Evolutionary conservation across 164 flowering plant species (phyloP).

Genomic region (Tinospora cordifolia): DNA sequence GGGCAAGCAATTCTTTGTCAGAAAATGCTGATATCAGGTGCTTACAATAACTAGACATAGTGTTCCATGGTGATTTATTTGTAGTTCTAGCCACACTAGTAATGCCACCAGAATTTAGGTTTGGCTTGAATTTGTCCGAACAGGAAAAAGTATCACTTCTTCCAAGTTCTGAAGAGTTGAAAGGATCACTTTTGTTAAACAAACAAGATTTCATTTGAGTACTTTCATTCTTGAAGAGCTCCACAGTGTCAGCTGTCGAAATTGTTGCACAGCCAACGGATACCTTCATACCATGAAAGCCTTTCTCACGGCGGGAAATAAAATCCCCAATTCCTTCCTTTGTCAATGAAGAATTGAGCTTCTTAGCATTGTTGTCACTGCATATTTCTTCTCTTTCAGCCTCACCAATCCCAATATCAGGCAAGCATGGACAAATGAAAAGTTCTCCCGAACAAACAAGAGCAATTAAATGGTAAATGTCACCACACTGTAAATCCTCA

Average conservation of each 20-base stretch:
- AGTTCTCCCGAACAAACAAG: conserved; percentile 63
- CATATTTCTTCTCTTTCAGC: conserved; percentile 37
- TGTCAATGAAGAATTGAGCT: conserved; percentile 27
- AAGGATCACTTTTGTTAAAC: conserved; percentile 16
- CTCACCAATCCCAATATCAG: conserved; percentile 86
- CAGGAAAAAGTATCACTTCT: conserved; percentile 10
- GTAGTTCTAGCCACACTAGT: conserved; percentile 10
- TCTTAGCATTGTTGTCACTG: conserved; percentile 35
- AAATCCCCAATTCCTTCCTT: conserved; percentile 46
- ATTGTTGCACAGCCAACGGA: conserved; percentile 35
- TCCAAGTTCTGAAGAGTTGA: conserved; percentile 13
- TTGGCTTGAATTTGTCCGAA: conserved; percentile 16
- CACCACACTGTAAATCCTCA: conserved; percentile 78
- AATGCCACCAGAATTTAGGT: conserved; percentile 15
- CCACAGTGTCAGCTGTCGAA: conserved; percentile 28
- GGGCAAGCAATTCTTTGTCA: conserved; percentile 19
- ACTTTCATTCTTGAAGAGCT: conserved; percentile 22
- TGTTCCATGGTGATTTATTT: conserved; percentile 52
- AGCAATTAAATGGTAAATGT: conserved; percentile 60
- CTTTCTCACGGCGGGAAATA: conserved; percentile 68
- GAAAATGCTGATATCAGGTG: conserved; percentile 22
- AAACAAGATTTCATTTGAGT: conserved; percentile 10
- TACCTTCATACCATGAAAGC: conserved; percentile 80
- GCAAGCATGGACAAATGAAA: conserved; percentile 53
- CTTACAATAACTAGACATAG: conserved; percentile 48